These are phyloP conservation scores for Fragilaria crotonensis DNA, from an alignment of 108 stramenopile genomes.

Conservation along the genomic window DNA sequence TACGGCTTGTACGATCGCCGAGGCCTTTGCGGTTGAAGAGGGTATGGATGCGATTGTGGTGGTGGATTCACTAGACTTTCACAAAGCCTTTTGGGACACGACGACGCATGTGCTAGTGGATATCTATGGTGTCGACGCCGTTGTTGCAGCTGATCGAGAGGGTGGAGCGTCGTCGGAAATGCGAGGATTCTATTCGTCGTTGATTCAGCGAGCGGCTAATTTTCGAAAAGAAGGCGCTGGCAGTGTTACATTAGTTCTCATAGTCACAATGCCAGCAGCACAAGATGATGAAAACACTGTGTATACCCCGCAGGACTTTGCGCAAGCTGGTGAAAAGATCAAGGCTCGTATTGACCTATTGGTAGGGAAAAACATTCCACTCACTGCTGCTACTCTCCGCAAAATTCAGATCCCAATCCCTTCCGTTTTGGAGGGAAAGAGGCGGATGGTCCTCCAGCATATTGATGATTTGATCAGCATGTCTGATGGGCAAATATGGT, in stretches of 20 bases:
- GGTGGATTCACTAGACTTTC: conserved; percentile 73
- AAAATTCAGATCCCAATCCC: conserved; percentile 84
- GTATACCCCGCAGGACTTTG: conserved; percentile 64
- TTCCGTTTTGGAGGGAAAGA: conserved; percentile 44
- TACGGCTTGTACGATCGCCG: conserved; percentile 72
- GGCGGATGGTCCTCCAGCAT: conserved; percentile 72
- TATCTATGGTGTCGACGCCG: conserved; percentile 75
- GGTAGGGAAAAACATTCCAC: conserved; percentile 58
- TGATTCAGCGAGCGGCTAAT: conserved; percentile 82
- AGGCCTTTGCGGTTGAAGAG: conserved; percentile 55
- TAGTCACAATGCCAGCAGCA: conserved; percentile 46
- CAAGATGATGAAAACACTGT: conserved; percentile 23
- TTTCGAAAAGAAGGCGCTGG: conserved; percentile 75
- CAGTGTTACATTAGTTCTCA: conserved; percentile 64
- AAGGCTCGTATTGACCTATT: conserved; percentile 55
- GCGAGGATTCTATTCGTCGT: conserved; percentile 74
- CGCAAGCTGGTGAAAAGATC: conserved; percentile 48
- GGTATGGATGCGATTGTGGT: conserved; percentile 68
- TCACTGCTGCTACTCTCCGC: conserved; percentile 67
- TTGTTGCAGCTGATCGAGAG: conserved; percentile 66
- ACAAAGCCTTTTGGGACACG: conserved; percentile 79
- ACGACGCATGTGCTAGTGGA: conserved; percentile 70
- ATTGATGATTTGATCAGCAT: conserved; percentile 87
- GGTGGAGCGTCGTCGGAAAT: conserved; percentile 85
- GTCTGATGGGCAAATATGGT: conserved; percentile 87